A percentile compares a stretch with the other conserved stretches of the same genome.
These are phyloP conservation scores for Heterobasidion occidentale DNA, from an alignment of 1,284 basidiomycete genomes.

Conservation along the genomic window DNA sequence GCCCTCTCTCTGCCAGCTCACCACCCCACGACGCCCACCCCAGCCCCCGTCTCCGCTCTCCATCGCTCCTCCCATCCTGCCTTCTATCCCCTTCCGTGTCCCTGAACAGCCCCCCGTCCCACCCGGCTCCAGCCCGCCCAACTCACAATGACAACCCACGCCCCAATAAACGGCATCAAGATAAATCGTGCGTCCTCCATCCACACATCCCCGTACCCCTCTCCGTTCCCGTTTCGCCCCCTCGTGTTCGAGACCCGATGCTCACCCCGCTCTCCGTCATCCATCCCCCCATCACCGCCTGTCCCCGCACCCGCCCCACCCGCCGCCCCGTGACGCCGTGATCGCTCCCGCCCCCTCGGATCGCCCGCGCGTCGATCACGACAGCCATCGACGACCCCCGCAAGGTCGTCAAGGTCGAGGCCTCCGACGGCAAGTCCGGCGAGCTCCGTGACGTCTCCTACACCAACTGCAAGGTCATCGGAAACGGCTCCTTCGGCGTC, in stretches of 20 bases:
- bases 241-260: conserved; percentile 13
- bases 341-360: conserved; percentile 11
- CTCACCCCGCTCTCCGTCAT: conserved; percentile 19
- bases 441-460: conserved; percentile 87
- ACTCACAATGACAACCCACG: conserved; percentile 41
- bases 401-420: conserved; percentile 91
- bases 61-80: background rate
- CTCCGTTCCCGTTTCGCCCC: conserved; percentile 18
- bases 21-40: background rate
- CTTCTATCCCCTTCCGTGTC: background rate
- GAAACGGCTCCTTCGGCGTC: conserved; percentile 98
- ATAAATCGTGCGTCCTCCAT: conserved; percentile 66
- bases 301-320: background rate
- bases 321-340: conserved; percentile 13
- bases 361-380: conserved; percentile 10
- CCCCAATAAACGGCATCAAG: conserved; percentile 87
- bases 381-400: conserved; percentile 88
- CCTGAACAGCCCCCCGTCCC: background rate
- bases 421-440: conserved; percentile 91
- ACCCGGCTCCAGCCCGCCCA: background rate
- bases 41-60: too few relatives aligned
- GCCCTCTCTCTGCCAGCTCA: background rate
- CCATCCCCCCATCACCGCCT: conserved; percentile 12
- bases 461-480: conserved; percentile 97
- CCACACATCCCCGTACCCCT: conserved; percentile 9